Evolutionary conservation across 306 rosid species (phyloP), one percentile per base, ranked within the genome.

Genomic region (Cucurbita ficifolia): DNA sequence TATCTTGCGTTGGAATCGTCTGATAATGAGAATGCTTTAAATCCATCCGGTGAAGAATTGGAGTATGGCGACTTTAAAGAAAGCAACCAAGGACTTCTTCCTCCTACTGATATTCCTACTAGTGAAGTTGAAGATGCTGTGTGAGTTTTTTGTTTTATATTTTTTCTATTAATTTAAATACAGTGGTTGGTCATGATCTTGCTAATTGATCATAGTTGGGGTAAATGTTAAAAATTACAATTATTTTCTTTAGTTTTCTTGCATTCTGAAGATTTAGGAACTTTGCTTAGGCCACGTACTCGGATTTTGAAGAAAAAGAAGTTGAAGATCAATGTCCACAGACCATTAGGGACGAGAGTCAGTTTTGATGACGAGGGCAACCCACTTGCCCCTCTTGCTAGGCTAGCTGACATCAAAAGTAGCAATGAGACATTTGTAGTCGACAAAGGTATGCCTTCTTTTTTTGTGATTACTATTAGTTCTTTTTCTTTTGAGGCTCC

Each of bases 351-450:
- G 68, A 86, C 84, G 45, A 86, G 92, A 73, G 87, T 85, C n/a
- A 89, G 89, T 53, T 91, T 89, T 77, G 99, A 94, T 12, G 99
- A 94, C 21, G 95, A 94, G 21, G 95, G 96, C 70, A 84, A 90
- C 81, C 75, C 87, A 54, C 83, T 90, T 70, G 84, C 89, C 22
- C 98, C 97, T 2, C 83, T 93, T 59, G 97, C 94, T 3, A 84
- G 83, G 84, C 68, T 90, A 51, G 95, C 98, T 39, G 89, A 84
- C 72, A 79, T 78, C 8, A 80, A 84, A 5, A 72, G 76, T 59
- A 82, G 74, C 72, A 59, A 67, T 65, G 88, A 79, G 55, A 13
- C 85, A 8, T 38, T 78, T 68, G 24, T 73, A 63, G 82, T 86
- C 68, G 98, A 94, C 81, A 84, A 84, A 76, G 95, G 98, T 89